Conservation (phyloP, 1,284 basidiomycete species). For the Cerioporus squamosus region DNA sequence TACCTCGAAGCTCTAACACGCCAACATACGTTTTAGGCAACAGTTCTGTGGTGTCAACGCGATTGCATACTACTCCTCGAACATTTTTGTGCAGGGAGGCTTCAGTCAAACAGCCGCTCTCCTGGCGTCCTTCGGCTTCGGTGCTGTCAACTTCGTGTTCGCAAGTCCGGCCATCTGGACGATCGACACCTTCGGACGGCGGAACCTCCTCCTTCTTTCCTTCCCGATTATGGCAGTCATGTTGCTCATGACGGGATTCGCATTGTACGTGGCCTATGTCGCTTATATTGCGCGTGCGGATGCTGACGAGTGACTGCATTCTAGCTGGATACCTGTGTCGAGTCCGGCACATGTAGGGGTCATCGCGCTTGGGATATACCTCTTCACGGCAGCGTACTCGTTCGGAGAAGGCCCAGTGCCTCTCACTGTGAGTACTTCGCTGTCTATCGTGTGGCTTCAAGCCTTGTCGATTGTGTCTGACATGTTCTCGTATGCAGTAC, state of each 20-base stretch:
- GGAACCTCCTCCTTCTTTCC: slow-evolving; percentile 66
- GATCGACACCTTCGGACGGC: slow-evolving; percentile 73
- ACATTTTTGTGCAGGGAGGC: slow-evolving; percentile 60
- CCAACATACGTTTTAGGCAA: slow-evolving; percentile 34
- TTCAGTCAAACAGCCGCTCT: slow-evolving; percentile 53
- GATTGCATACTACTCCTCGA: slow-evolving; percentile 67
- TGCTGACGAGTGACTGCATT: too few relatives aligned
- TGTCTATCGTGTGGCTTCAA: neutral
- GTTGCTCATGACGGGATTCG: slow-evolving; percentile 66
- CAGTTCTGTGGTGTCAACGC: slow-evolving; percentile 72
- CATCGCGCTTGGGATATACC: slow-evolving; percentile 64
- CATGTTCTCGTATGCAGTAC: slow-evolving; percentile 35
- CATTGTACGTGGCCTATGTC: slow-evolving; percentile 44
- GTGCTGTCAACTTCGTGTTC: slow-evolving; percentile 53
- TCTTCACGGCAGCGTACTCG: slow-evolving; percentile 66
- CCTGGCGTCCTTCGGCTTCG: slow-evolving; percentile 63
- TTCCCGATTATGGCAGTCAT: slow-evolving; percentile 70
- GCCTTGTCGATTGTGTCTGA: too few relatives aligned
- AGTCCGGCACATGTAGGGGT: slow-evolving; percentile 49
- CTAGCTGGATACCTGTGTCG: slow-evolving; percentile 41
- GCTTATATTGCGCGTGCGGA: too few relatives aligned
- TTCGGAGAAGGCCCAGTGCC: slow-evolving; percentile 85
- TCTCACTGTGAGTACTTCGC: slow-evolving; percentile 50
- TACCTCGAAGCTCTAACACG: too few relatives aligned
- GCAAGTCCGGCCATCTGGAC: slow-evolving; percentile 61